Evolutionary conservation across 257 asterid species (phyloP).

Genomic region (Gynochthodes officinalis): DNA sequence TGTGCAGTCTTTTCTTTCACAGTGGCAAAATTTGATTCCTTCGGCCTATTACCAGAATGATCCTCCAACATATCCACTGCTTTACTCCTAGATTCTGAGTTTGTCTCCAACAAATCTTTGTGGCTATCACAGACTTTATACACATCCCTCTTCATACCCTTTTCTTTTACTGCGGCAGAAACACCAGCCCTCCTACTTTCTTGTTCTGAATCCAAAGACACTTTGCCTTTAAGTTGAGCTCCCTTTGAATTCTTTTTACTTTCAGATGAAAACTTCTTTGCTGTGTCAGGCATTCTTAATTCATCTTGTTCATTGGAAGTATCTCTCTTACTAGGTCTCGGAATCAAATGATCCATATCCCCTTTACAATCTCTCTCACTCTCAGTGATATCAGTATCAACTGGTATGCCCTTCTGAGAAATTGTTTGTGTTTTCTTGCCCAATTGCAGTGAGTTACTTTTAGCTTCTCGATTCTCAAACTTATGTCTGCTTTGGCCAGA

Average conservation of each 20-base stretch:
- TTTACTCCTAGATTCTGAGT: conserved; percentile 29
- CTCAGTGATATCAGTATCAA: conserved; percentile 39
- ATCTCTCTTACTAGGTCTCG: conserved; percentile 30
- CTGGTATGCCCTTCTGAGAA: conserved; percentile 33
- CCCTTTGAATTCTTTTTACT: conserved; percentile 47
- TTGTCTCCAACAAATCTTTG: conserved; percentile 24
- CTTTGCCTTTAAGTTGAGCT: conserved; percentile 41
- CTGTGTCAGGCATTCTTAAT: conserved; percentile 22
- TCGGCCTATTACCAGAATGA: conserved; percentile 37
- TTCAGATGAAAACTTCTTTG: conserved; percentile 35
- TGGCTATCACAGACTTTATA: conserved; percentile 12
- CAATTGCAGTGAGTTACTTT: conserved; percentile 15
- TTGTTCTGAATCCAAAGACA: conserved; percentile 28
- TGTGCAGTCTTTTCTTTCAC: conserved; percentile 32
- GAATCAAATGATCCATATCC: conserved; percentile 17
- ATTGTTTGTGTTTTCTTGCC: conserved; percentile 20
- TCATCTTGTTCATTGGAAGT: conserved; percentile 35
- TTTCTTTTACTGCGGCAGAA: conserved; percentile 32
- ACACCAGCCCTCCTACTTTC: conserved; percentile 33
- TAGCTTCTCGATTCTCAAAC: conserved; percentile 21
- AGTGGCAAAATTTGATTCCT: conserved; percentile 37
- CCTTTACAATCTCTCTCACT: conserved; percentile 35
- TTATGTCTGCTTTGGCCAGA: conserved; percentile 21
- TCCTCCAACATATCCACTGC: conserved; percentile 32
- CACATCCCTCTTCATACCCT: conserved; percentile 42